Percentiles rank a stretch among this genome's conserved stretches.
Conservation (phyloP, 75 land plant genomes). For the Pinus tabuliformis region DNA sequence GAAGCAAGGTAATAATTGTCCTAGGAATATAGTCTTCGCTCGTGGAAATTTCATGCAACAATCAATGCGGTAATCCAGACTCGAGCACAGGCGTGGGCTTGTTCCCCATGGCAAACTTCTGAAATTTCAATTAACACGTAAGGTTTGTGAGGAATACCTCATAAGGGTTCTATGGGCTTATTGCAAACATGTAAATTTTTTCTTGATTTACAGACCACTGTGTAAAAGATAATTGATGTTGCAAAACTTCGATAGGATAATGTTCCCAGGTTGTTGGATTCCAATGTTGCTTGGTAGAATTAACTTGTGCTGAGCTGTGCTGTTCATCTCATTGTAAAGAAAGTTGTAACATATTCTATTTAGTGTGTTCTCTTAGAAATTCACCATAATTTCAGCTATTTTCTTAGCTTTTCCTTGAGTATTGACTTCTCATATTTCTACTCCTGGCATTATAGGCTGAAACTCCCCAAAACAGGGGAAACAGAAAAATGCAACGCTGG, state of each 20-base stretch:
- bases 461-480: conserved; percentile 65
- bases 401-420: not conserved
- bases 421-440: not conserved
- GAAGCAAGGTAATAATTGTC: not conserved
- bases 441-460: conserved; percentile 11
- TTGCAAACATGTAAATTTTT: not conserved
- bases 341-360: not conserved
- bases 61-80: not conserved
- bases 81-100: not conserved
- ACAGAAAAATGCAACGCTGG: conserved; percentile 64
- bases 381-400: not conserved
- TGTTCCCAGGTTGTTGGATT: not conserved
- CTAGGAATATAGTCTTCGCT: not conserved
- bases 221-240: not conserved
- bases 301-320: not conserved
- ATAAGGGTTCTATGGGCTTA: not conserved
- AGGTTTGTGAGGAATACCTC: not conserved
- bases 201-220: not conserved
- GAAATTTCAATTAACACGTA: conserved; percentile 1
- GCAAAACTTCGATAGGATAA: not conserved
- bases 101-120: not conserved
- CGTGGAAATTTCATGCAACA: not conserved
- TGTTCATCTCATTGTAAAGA: not conserved
- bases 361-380: not conserved
- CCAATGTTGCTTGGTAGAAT: not conserved